phyloP scores from a whole-genome alignment of 371 early-diverging fungal species.

The Blastocladiella emersonii region DNA sequence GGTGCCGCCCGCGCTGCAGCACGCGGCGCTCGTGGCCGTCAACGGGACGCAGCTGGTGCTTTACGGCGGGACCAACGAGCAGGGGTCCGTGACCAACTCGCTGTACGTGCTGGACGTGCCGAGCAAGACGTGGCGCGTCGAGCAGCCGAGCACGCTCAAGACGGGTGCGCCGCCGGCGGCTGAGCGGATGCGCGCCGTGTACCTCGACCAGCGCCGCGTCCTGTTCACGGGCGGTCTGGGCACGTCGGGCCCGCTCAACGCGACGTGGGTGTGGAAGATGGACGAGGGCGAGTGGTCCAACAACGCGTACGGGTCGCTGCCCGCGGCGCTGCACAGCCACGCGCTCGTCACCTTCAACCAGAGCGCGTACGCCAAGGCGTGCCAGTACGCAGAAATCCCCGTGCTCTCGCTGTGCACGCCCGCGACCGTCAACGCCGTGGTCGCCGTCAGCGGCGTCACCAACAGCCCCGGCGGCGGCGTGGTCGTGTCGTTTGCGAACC shows the following conservation, averaged over 20 bases:
- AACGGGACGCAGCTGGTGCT: slow-evolving; percentile 11
- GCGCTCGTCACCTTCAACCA: background rate
- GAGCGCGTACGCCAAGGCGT: background rate
- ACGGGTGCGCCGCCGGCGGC: background rate
- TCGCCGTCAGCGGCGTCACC: background rate
- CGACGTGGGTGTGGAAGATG: slow-evolving; percentile 1
- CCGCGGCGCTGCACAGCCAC: background rate
- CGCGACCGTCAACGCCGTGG: background rate
- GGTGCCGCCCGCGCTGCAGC: background rate
- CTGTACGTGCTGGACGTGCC: background rate
- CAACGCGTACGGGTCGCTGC: background rate
- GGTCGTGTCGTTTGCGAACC: background rate
- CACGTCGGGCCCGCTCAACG: background rate
- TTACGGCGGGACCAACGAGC: slow-evolving; percentile 9
- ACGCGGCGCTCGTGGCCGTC: slow-evolving; percentile 3
- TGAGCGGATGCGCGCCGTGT: background rate
- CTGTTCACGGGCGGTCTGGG: background rate
- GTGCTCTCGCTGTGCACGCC: background rate
- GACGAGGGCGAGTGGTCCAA: background rate
- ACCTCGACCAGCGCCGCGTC: background rate
- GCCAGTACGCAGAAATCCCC: background rate
- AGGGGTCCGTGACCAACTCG: background rate
- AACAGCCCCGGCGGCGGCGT: background rate
- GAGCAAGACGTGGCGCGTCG: background rate
- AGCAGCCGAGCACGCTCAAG: background rate